A percentile compares a stretch with the other conserved stretches of the same genome.
Conservation (phyloP, 768 basidiomycete genomes). For the Chlorophyllum brunneum region DNA sequence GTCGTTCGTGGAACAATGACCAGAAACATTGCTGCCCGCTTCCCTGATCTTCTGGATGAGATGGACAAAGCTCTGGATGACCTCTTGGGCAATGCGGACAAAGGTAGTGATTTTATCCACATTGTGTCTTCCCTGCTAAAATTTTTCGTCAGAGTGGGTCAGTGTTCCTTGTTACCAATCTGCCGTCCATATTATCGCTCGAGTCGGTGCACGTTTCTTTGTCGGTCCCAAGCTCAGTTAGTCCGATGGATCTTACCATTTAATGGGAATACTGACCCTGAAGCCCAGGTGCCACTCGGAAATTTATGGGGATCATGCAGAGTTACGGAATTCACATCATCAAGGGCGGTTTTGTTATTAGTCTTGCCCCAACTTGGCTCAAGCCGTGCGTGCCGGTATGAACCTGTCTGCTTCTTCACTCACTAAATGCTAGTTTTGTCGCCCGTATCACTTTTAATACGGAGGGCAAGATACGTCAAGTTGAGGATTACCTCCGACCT, state of each 20-base stretch:
- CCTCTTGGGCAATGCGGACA: slow-evolving; percentile 13
- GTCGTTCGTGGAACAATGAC: slow-evolving; percentile 32
- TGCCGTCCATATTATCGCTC: slow-evolving; percentile 15
- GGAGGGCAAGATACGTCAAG: not conserved
- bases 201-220: slow-evolving; percentile 24
- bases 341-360: slow-evolving; percentile 26
- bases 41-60: slow-evolving; percentile 43
- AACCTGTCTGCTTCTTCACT: not conserved
- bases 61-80: slow-evolving; percentile 37
- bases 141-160: not conserved
- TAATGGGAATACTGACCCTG: not conserved
- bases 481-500: slow-evolving; percentile 9
- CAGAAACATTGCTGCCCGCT: slow-evolving; percentile 29
- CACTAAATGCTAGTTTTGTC: slow-evolving; percentile 3
- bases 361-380: slow-evolving; percentile 36
- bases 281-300: slow-evolving; percentile 36
- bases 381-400: slow-evolving; percentile 33
- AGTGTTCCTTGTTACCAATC: not conserved
- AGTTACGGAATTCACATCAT: slow-evolving; percentile 33
- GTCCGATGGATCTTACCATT: not conserved
- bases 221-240: slow-evolving; percentile 25
- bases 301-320: slow-evolving; percentile 34
- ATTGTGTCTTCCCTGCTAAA: not conserved
- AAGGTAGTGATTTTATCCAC: slow-evolving; percentile 19
- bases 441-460: not conserved